Conservation (phyloP, 495 filamentous ascomycete species). For the Thermochaetoides thermophila region DNA sequence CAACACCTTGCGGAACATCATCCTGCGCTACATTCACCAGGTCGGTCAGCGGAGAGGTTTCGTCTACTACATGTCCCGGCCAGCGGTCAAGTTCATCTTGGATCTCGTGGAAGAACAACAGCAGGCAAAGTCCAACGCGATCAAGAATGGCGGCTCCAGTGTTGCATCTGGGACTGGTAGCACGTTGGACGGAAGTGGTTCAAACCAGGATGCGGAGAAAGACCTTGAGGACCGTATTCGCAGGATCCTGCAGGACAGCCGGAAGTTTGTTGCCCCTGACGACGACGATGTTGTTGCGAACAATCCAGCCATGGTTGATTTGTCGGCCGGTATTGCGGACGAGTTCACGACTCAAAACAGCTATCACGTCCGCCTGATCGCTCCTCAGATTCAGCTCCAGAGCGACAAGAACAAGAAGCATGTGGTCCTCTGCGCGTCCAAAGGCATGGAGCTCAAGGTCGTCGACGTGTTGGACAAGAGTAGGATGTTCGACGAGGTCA, state of each 20-base stretch:
- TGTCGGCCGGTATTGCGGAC: constrained; percentile 62
- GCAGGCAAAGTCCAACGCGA: constrained; percentile 53
- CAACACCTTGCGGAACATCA: constrained; percentile 87
- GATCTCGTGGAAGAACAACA: constrained; percentile 95
- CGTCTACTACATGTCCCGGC: constrained; percentile 90
- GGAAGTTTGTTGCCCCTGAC: constrained; percentile 66
- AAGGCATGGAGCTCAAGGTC: constrained; percentile 93
- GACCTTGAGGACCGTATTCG: constrained; percentile 76
- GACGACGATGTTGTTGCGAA: constrained; percentile 28
- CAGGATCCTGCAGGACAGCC: constrained; percentile 70
- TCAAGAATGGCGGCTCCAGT: constrained; percentile 24
- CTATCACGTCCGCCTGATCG: constrained; percentile 88
- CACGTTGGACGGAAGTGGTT: constrained; percentile 16
- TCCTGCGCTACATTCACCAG: constrained; percentile 92
- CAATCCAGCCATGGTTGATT: constrained; percentile 37
- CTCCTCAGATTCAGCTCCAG: constrained; percentile 91
- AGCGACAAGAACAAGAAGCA: constrained; percentile 95
- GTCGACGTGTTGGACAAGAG: constrained; percentile 96
- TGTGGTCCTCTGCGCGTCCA: constrained; percentile 82
- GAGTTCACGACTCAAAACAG: constrained; percentile 88
- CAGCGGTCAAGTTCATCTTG: constrained; percentile 93
- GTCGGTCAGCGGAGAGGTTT: constrained; percentile 92
- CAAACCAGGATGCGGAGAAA: constrained; percentile 40
- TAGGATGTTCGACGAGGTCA: constrained; percentile 79
- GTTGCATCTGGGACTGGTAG: constrained; percentile 21